These are phyloP conservation scores for Aphanomyces astaci DNA, from an alignment of 352 stramenopile species.

Conservation along the genomic window DNA sequence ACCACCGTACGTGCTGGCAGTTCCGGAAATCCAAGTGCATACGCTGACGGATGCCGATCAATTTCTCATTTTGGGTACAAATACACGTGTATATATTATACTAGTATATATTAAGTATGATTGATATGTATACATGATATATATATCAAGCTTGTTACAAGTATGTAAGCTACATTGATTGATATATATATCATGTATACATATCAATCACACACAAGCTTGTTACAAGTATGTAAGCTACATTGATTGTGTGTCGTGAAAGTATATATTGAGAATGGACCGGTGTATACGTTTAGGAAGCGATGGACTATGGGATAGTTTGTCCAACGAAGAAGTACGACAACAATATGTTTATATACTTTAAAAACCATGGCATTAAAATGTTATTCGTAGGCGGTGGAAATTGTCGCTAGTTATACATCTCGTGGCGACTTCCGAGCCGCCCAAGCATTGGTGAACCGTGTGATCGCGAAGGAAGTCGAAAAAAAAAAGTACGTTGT, in stretches of 20 bases:
- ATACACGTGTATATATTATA: no score
- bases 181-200: no score
- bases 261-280: not conserved
- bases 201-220: no score
- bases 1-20: conserved; percentile 89
- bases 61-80: conserved; percentile 93
- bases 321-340: conserved; percentile 85
- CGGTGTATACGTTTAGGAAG: conserved; percentile 37
- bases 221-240: no score
- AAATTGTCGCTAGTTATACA: conserved; percentile 72
- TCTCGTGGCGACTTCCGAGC: conserved; percentile 55
- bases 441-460: conserved; percentile 63
- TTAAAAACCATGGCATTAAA: no score
- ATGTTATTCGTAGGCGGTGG: conserved; percentile 44
- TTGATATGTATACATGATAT: no score
- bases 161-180: no score
- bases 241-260: not conserved
- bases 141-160: no score
- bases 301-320: conserved; percentile 96
- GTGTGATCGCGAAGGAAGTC: conserved; percentile 64
- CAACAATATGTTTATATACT: not conserved
- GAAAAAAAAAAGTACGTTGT: conserved; percentile 45
- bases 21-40: conserved; percentile 69
- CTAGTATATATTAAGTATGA: no score
- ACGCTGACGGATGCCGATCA: conserved; percentile 72